Evolutionary conservation across 2,329 filamentous ascomycete genomes (phyloP).

Genomic region (Setomelanomma holmii): DNA sequence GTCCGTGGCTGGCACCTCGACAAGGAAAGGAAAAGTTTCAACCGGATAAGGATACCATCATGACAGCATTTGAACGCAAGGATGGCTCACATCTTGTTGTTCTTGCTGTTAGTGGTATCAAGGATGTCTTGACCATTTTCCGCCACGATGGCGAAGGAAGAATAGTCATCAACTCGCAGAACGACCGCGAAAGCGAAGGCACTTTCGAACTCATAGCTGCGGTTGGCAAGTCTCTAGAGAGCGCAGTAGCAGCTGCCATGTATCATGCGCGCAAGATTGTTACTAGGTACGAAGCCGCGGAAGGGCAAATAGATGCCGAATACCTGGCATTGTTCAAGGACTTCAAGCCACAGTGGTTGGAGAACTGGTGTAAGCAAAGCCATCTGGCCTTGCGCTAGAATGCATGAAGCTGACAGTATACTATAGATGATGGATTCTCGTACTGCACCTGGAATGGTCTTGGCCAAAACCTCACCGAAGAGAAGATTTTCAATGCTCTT

Average conservation of each 20-base stretch:
- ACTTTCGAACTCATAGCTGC: conserved; percentile 72
- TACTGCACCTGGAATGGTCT: conserved; percentile 98
- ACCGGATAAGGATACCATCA: conserved; percentile 77
- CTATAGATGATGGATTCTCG: conserved; percentile 75
- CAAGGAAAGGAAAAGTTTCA: conserved; percentile 74
- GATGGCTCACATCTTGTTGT: conserved; percentile 79
- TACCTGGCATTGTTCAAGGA: conserved; percentile 56
- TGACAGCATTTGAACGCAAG: conserved; percentile 77
- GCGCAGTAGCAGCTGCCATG: conserved; percentile 79
- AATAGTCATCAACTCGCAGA: conserved; percentile 73
- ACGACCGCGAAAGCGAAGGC: conserved; percentile 67
- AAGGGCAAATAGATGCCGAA: conserved; percentile 56
- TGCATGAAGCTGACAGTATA: not conserved
- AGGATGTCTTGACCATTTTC: conserved; percentile 74
- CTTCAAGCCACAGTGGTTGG: conserved; percentile 71
- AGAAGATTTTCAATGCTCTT: conserved; percentile 79
- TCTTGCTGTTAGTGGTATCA: conserved; percentile 77
- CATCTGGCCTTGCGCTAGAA: not conserved
- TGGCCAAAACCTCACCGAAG: conserved; percentile 80
- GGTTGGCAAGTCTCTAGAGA: conserved; percentile 74
- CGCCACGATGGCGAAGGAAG: conserved; percentile 69
- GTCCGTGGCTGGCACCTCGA: conserved; percentile 86
- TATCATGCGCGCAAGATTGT: conserved; percentile 81
- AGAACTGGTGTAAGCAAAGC: conserved; percentile 70
- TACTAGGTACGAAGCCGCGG: conserved; percentile 52